Evolutionary conservation across 352 stramenopile species (phyloP), one percentile per base, ranked within the genome.

Genomic region (Globisporangium mamillatum): DNA sequence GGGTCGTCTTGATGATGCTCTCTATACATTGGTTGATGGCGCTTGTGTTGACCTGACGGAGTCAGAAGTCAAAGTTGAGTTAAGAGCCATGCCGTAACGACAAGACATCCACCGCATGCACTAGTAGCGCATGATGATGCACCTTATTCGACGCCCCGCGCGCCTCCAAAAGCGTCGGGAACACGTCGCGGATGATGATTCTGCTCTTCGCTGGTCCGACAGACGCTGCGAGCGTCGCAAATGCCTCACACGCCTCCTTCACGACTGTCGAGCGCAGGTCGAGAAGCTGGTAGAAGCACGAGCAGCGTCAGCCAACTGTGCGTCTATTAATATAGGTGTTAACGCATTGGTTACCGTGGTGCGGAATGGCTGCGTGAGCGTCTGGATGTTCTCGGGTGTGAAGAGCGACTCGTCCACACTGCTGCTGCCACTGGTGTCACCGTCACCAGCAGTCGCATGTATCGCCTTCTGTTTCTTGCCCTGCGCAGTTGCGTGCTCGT

Each of bases 221-320:
- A 4, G 61, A 75, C 18, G 60, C 61, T 5, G 82, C 68, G 2
- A 91, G 60, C 41, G 72, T 58, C 38, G 79, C 71, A 52, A 91
- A 76, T 52, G 83, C 83, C 1, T 78, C 68, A 22, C 83, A 90
- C 8, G 76, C 81, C 59, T 88, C 82, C 38, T 88, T 89, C 25
- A 91, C 79, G 20, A 91, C 82, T 14, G 78, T 75, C 2, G 80
- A 88, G 62, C 83, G 76, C 61, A 91, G 69, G 27, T 91, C 80
- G 44, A 79, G 66, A 20, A 81, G 24, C 75, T 81, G 34, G 25
- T 22, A n/a, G 16, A 59, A 25, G 25, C 16, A 64, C 12, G 8
- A 32, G 67, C 24, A 10, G 18, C 29, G 32, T 52, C 10, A 57
- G 34, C 25, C 29, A n/a, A 61, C 25, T 16, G 4, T 5, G 36